Evolutionary conservation across 2,329 filamentous ascomycete genomes (phyloP).

Genomic region (Lasiodiplodia sp.): DNA sequence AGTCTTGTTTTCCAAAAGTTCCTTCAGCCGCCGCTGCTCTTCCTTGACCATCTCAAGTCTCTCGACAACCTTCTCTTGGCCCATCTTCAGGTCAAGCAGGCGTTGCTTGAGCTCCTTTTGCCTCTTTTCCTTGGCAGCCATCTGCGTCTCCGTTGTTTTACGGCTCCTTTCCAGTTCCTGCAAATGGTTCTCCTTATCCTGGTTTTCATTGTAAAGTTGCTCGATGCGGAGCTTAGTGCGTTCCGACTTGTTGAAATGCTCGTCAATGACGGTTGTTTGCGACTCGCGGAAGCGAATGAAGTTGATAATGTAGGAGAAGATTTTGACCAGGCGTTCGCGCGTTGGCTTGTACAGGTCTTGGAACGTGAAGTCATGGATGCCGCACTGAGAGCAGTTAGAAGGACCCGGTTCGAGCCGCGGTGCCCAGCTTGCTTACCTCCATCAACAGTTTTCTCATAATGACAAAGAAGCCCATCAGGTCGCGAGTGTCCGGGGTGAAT

Average conservation of each 20-base stretch:
- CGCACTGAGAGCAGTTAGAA: slow-evolving; percentile 66
- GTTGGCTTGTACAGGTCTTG: slow-evolving; percentile 90
- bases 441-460: slow-evolving; percentile 79
- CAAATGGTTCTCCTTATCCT: slow-evolving; percentile 81
- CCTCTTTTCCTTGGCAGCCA: slow-evolving; percentile 82
- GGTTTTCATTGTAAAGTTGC: slow-evolving; percentile 82
- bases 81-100: slow-evolving; percentile 79
- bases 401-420: background rate
- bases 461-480: slow-evolving; percentile 95
- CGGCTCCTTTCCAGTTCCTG: slow-evolving; percentile 82
- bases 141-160: slow-evolving; percentile 79
- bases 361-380: slow-evolving; percentile 92
- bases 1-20: slow-evolving; percentile 74
- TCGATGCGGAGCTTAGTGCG: slow-evolving; percentile 88
- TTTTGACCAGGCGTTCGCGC: slow-evolving; percentile 87
- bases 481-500: slow-evolving; percentile 84
- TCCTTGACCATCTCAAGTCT: slow-evolving; percentile 83
- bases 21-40: slow-evolving; percentile 79
- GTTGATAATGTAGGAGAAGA: slow-evolving; percentile 98
- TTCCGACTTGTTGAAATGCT: slow-evolving; percentile 92
- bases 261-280: slow-evolving; percentile 86
- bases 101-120: slow-evolving; percentile 88
- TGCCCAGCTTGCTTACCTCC: slow-evolving; percentile 57
- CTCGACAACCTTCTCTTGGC: slow-evolving; percentile 82
- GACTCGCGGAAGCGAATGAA: slow-evolving; percentile 97